Percentiles rank a stretch among this genome's conserved stretches.
These are phyloP conservation scores for Apostasia ramifera DNA, from an alignment of 106 monocot genomes.

Conservation along the genomic window DNA sequence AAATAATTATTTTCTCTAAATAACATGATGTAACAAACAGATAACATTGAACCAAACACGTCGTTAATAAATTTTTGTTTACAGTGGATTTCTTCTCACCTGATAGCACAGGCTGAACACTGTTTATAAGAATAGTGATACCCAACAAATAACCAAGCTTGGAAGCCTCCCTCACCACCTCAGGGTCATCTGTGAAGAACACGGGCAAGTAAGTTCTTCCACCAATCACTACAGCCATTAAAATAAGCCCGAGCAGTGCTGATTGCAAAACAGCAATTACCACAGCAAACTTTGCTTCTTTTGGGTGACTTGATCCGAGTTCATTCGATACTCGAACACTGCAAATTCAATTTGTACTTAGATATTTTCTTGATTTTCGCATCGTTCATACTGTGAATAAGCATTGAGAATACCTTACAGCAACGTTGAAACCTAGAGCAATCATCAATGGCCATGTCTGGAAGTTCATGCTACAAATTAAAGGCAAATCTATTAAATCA, in stretches of 20 bases:
- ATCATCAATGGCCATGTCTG: constrained; percentile 75
- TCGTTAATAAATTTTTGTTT: neutral
- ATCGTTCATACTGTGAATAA: neutral
- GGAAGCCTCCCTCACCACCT: constrained; percentile 48
- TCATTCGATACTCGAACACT: constrained; percentile 81
- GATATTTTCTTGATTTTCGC: neutral
- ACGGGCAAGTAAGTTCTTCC: constrained; percentile 32
- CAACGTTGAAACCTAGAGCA: constrained; percentile 71
- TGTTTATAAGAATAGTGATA: constrained; percentile 57
- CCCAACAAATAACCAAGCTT: constrained; percentile 65
- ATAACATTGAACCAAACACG: neutral
- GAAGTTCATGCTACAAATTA: constrained; percentile 57
- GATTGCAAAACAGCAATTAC: constrained; percentile 39
- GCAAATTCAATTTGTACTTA: neutral
- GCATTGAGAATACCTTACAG: constrained; percentile 49
- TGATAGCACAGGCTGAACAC: constrained; percentile 79
- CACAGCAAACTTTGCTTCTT: constrained; percentile 58
- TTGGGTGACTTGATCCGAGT: constrained; percentile 56
- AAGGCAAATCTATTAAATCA: no score
- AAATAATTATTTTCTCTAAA: no score
- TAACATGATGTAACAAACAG: no score
- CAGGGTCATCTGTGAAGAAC: constrained; percentile 58
- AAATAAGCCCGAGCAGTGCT: constrained; percentile 31
- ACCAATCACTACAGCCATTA: constrained; percentile 24
- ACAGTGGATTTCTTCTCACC: constrained; percentile 18